Evolutionary conservation across 345 rosid species (phyloP).

Genomic region (Melaleuca alternifolia): DNA sequence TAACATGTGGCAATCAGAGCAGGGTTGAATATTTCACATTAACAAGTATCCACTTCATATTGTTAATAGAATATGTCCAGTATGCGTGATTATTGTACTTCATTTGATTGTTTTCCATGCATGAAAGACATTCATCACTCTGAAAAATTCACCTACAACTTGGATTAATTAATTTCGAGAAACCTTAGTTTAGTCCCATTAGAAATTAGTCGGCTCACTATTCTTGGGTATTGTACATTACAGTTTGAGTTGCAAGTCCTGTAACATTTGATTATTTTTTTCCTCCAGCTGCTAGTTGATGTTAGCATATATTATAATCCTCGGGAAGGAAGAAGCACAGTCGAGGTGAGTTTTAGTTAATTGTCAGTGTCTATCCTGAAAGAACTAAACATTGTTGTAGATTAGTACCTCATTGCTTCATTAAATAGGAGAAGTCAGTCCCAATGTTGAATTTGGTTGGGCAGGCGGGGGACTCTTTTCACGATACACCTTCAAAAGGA

Average conservation of each 20-base stretch:
- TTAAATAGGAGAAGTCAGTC: not conserved
- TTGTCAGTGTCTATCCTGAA: not conserved
- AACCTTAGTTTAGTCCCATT: not conserved
- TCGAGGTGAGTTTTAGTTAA: conserved; percentile 40
- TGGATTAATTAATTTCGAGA: not conserved
- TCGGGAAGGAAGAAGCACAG: conserved; percentile 72
- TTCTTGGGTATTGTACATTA: not conserved
- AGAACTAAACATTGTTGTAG: not conserved
- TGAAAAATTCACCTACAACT: not conserved
- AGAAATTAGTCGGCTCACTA: not conserved
- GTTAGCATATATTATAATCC: conserved; percentile 56
- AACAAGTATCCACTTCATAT: not conserved
- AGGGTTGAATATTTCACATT: not conserved
- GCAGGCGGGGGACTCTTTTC: conserved; percentile 40
- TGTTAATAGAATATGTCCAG: not conserved
- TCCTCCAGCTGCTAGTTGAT: conserved; percentile 48
- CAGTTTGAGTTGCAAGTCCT: not conserved
- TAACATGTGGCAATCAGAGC: not conserved
- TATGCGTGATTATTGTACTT: not conserved
- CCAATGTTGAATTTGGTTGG: not conserved
- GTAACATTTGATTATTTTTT: not conserved
- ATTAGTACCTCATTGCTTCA: not conserved
- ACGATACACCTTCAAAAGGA: conserved; percentile 35
- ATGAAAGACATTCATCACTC: not conserved
- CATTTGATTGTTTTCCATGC: not conserved